Conservation (phyloP, 192 early-diverging fungal genomes). For the Podila clonocystis region DNA sequence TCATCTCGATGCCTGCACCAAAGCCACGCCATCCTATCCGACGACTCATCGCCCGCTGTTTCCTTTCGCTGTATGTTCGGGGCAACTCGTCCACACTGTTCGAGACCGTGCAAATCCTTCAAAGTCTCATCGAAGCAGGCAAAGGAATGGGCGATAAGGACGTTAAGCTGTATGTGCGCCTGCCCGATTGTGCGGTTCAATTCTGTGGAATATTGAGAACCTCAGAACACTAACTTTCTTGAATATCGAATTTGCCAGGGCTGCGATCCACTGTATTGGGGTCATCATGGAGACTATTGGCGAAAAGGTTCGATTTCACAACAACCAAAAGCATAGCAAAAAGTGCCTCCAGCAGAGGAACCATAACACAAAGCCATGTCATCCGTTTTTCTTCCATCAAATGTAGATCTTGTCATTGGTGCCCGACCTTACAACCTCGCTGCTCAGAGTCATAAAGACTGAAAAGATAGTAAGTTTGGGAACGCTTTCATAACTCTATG, state of each 20-base stretch:
- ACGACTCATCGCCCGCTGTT: slow-evolving; percentile 75
- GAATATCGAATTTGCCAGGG: slow-evolving; percentile 47
- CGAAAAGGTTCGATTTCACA: slow-evolving; percentile 61
- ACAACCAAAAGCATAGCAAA: neutral
- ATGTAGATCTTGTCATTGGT: slow-evolving; percentile 71
- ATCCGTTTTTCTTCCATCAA: neutral
- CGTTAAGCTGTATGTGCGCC: slow-evolving; percentile 66
- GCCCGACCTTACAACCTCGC: slow-evolving; percentile 67
- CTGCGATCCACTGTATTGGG: slow-evolving; percentile 80
- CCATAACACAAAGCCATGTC: neutral
- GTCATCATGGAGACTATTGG: slow-evolving; percentile 81
- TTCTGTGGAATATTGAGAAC: too few relatives aligned
- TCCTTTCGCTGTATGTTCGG: slow-evolving; percentile 73
- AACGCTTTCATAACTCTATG: too few relatives aligned
- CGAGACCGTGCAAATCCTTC: slow-evolving; percentile 77
- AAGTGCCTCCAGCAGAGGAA: neutral
- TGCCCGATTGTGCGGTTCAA: too few relatives aligned
- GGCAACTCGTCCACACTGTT: slow-evolving; percentile 83
- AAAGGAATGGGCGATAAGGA: slow-evolving; percentile 70
- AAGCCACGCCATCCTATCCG: slow-evolving; percentile 75
- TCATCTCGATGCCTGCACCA: slow-evolving; percentile 69
- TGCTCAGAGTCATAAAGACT: slow-evolving; percentile 74
- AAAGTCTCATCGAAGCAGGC: slow-evolving; percentile 62
- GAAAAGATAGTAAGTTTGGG: slow-evolving; percentile 62
- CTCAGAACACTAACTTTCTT: too few relatives aligned